Evolutionary conservation across 1,139 yeast species (phyloP).

Genomic region (Lodderomyces parapsilosis): DNA sequence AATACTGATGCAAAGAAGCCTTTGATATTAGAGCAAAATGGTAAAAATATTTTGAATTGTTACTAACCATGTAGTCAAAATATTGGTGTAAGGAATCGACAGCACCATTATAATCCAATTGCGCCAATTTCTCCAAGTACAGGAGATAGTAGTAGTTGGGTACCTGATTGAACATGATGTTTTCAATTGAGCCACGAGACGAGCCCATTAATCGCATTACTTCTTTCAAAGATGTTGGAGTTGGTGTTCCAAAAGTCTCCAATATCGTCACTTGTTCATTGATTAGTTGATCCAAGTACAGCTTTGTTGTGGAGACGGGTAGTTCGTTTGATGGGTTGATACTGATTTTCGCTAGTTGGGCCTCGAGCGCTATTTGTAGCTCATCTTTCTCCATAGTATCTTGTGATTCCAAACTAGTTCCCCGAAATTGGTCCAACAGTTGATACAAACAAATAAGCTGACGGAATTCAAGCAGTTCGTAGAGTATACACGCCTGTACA

Average conservation of each 20-base stretch:
- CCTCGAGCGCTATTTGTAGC: background rate
- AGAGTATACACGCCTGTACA: constrained; percentile 43
- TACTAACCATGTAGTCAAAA: constrained; percentile 83
- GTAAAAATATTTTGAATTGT: constrained; percentile 61
- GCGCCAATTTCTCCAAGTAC: constrained; percentile 61
- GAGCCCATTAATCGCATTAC: constrained; percentile 45
- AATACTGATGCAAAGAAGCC: constrained; percentile 76
- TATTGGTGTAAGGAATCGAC: constrained; percentile 73
- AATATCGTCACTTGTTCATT: constrained; percentile 57
- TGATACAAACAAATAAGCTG: constrained; percentile 54
- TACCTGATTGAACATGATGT: constrained; percentile 46
- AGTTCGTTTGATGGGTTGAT: background rate
- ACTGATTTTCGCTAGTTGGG: background rate
- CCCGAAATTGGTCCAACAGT: constrained; percentile 51
- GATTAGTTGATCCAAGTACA: constrained; percentile 52
- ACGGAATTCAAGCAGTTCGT: constrained; percentile 57
- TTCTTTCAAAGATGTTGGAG: constrained; percentile 45
- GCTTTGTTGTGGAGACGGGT: constrained; percentile 28
- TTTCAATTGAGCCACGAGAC: constrained; percentile 31
- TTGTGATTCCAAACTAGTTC: background rate
- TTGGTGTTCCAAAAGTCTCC: constrained; percentile 53
- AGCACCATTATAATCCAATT: constrained; percentile 71
- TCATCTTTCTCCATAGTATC: background rate
- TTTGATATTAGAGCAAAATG: constrained; percentile 81
- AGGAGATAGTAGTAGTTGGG: constrained; percentile 66